Conservation (phyloP, 208 protist species). For the Perkinsela sp. region DNA sequence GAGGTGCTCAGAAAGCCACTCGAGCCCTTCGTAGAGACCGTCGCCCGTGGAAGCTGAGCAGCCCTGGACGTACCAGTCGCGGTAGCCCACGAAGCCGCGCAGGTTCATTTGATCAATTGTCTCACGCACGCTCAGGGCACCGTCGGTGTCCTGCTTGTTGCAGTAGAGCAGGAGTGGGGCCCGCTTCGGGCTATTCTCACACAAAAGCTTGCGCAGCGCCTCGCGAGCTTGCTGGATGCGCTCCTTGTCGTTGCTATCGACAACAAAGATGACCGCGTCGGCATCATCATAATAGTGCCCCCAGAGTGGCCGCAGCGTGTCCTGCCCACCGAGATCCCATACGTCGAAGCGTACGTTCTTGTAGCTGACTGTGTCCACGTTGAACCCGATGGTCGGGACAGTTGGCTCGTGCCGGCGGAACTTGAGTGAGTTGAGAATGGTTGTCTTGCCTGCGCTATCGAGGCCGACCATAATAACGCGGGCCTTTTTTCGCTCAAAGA, state of each 20-base stretch:
- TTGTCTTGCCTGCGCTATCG: slow-evolving; percentile 86
- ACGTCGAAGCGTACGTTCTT: slow-evolving; percentile 88
- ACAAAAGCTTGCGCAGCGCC: slow-evolving; percentile 27
- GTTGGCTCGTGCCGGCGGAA: slow-evolving; percentile 79
- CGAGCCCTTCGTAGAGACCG: slow-evolving; percentile 11
- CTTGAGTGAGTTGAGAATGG: slow-evolving; percentile 90
- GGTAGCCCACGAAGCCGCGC: slow-evolving; percentile 2
- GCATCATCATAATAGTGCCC: slow-evolving; percentile 77
- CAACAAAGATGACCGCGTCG: slow-evolving; percentile 65
- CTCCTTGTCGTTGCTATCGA: slow-evolving; percentile 65
- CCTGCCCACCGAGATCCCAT: slow-evolving; percentile 85
- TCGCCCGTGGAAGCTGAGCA: slow-evolving; percentile 10
- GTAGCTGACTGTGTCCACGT: slow-evolving; percentile 78
- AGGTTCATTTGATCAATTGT: slow-evolving; percentile 46
- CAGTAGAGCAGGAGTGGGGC: slow-evolving; percentile 61
- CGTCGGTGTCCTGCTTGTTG: slow-evolving; percentile 71
- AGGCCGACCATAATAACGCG: slow-evolving; percentile 71
- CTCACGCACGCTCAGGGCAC: slow-evolving; percentile 31
- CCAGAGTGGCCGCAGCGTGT: slow-evolving; percentile 73
- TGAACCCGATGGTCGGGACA: slow-evolving; percentile 86
- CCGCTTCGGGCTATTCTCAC: slow-evolving; percentile 31
- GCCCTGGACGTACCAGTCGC: slow-evolving; percentile 9
- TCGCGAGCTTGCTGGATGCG: slow-evolving; percentile 26
- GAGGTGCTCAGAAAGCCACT: slow-evolving; percentile 23
- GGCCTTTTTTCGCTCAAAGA: slow-evolving; percentile 50